Evolutionary conservation across 1,139 yeast genomes (phyloP), one percentile per base, ranked within the genome.

Genomic region (Chernovozyma sophiae-reginae): DNA sequence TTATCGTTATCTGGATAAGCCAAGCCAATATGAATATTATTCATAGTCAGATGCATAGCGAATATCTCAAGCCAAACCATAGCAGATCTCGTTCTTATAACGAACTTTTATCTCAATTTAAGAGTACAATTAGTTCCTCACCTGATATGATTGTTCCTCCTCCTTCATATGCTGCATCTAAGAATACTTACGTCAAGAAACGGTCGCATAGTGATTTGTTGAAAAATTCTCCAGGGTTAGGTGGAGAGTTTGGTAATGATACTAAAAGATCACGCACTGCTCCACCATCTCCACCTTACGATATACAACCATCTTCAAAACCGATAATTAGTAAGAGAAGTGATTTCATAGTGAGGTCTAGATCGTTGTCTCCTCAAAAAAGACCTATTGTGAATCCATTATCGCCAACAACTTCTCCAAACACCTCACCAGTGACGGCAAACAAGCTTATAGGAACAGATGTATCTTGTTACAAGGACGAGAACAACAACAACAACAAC

Each of bases 261-360:
- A 45, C 43, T 31, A 72, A 74, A 46, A 56, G 77, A 35, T 63
- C 75, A 11, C 59, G 72, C 50, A 73, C 79, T 3, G 79, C 79
- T 3, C 79, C 79, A 23, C 74, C 78, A 8, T 67, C 71, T 16
- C 72, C 69, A 3, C 68, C 72, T n/a, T 53, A 47, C 35, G 55
- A 52, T 13, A 39, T n/a, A 27, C 39, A 17, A 7, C 23, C 23
- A 7, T 20, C 23, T 10, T 7, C 23, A 7, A 20, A 20, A 20
- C 6, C 23, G 10, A 10, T 20, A 10, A 20, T 29, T 30, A 23
- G 23, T 34, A 8, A 17, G 16, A 30, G 33, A 38, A 38, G 31
- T 36, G 43, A 22, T 31, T 36, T 26, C 31, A 36, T 20, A 25
- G 28, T 49, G 28, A 50, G 69, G 40, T 53, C 70, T 6, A 49